These are phyloP conservation scores for Powellomyces hirtus DNA, from an alignment of 192 early-diverging fungal species.

Conservation along the genomic window DNA sequence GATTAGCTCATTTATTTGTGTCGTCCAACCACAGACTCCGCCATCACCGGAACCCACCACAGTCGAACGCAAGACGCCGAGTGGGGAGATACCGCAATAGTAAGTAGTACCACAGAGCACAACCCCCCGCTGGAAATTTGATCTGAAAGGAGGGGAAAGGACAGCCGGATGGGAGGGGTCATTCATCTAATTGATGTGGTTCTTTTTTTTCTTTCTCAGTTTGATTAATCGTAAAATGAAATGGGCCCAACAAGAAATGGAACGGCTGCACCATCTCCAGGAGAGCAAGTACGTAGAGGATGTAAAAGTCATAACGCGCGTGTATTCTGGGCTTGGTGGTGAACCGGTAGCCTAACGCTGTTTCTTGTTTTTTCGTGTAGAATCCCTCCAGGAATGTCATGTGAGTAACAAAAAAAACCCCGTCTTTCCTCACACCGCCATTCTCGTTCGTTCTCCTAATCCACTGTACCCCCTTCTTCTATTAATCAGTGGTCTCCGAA, in stretches of 20 bases:
- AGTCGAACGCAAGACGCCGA: constrained; percentile 26
- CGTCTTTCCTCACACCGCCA: not conserved
- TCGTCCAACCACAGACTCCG: constrained; percentile 1
- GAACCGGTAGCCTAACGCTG: not conserved
- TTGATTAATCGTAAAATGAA: constrained; percentile 53
- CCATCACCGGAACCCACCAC: constrained; percentile 17
- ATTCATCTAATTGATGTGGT: no score
- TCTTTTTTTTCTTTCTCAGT: constrained; percentile 22
- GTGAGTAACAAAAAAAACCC: constrained; percentile 17
- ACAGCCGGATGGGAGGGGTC: no score
- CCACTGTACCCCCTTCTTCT: no score
- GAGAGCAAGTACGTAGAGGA: constrained; percentile 42
- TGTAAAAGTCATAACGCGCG: no score
- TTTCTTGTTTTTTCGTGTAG: constrained; percentile 11
- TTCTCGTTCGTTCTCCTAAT: not conserved
- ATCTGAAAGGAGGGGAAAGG: no score
- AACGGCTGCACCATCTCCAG: constrained; percentile 38
- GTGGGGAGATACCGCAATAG: constrained; percentile 57
- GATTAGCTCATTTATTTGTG: no score
- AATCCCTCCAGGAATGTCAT: constrained; percentile 47
- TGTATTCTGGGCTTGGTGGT: not conserved
- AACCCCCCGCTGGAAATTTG: not conserved
- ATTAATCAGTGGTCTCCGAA: constrained; percentile 47
- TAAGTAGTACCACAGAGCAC: constrained; percentile 10
- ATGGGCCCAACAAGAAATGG: constrained; percentile 53